A percentile compares a stretch with the other conserved stretches of the same genome.
Evolutionary conservation across 2,329 filamentous ascomycete species (phyloP).

Genomic region (Aureobasidium sp.): DNA sequence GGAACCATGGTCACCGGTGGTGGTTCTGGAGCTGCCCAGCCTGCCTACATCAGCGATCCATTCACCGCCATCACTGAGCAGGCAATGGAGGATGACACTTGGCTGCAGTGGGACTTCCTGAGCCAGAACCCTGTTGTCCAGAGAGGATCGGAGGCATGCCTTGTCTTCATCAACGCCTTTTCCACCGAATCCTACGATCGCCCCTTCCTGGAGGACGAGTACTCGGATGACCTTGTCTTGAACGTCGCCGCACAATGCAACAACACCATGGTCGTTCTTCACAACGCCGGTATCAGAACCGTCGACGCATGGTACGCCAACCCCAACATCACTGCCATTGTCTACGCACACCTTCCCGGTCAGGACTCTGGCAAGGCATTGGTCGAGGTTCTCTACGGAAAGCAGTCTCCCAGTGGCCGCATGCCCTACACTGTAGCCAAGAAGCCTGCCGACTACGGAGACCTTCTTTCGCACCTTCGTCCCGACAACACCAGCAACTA

Average conservation of each 20-base stretch:
- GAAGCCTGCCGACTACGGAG: conserved; percentile 48
- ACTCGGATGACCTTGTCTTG: conserved; percentile 47
- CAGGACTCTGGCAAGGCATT: conserved; percentile 52
- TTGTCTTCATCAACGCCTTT: conserved; percentile 54
- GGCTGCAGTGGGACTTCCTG: conserved; percentile 51
- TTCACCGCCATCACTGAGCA: conserved; percentile 28
- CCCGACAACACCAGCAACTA: conserved; percentile 12
- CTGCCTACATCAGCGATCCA: conserved; percentile 27
- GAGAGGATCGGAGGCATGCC: conserved; percentile 29
- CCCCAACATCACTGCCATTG: conserved; percentile 53
- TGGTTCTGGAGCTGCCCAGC: conserved; percentile 27
- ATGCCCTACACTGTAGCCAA: conserved; percentile 54
- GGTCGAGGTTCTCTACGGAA: conserved; percentile 49
- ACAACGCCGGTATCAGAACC: conserved; percentile 53
- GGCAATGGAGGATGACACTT: conserved; percentile 44
- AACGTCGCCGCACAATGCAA: conserved; percentile 50
- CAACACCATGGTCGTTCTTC: conserved; percentile 56
- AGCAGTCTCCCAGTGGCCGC: conserved; percentile 47
- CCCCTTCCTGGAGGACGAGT: conserved; percentile 26
- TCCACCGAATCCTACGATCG: conserved; percentile 32
- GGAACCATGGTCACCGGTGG: conserved; percentile 29
- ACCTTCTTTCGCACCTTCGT: conserved; percentile 27
- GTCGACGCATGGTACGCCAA: conserved; percentile 56
- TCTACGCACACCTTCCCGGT: conserved; percentile 57
- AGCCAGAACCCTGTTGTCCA: conserved; percentile 42